Base-by-base conservation (phyloP, 1,284 basidiomycete species). In the Rhodotorula sp. region DNA sequence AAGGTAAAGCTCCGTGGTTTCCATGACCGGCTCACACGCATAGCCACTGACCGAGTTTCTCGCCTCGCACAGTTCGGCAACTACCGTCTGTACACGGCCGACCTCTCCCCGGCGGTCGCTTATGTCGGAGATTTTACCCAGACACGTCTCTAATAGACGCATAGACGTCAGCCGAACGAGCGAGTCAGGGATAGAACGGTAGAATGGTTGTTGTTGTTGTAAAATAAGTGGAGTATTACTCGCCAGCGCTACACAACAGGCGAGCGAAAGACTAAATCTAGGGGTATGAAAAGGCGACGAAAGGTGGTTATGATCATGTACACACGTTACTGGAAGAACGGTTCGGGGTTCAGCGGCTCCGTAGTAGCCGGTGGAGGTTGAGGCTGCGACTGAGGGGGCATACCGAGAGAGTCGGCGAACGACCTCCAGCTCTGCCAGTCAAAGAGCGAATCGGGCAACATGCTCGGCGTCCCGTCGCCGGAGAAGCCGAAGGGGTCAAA, bases 401-500 rank as follows among this genome's bases (percentile, higher is more conserved):
- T 26, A 14, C 65, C 65, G 31, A 67, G 52, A 15, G 65, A 62
- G n/a, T 67, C 65, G 43, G 65, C 67, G 21, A 68, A 68, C 34
- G 29, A 52, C 56, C 58, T 47, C 67, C 67, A 68, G 39, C 48
- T 46, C n/a, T 31, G 26, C 56, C 56, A 68, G 57, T 68, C 67
- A 26, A 68, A 68, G 34, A 68, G 56, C n/a, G 34, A 46, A 26
- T 72, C 70, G 5, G 70, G 70, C 23, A 72, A 48, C 59, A 69
- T 56, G 29, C 51, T 46, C 20, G 70, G 70, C 46, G 70, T 72
- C 3, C 70, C 70, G 29, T 72, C 70, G 4, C 57, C 46, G 43
- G 67, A 58, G 31, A 72, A 57, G 15, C 70, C 70, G 67, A 72
- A 72, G 49, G 70, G 70, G 34, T 72, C 70, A 47, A 72, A 72